A percentile compares a stretch with the other conserved stretches of the same genome.
These are phyloP conservation scores for Yarrowia sp. DNA, from an alignment of 805 yeast species.

Conservation along the genomic window DNA sequence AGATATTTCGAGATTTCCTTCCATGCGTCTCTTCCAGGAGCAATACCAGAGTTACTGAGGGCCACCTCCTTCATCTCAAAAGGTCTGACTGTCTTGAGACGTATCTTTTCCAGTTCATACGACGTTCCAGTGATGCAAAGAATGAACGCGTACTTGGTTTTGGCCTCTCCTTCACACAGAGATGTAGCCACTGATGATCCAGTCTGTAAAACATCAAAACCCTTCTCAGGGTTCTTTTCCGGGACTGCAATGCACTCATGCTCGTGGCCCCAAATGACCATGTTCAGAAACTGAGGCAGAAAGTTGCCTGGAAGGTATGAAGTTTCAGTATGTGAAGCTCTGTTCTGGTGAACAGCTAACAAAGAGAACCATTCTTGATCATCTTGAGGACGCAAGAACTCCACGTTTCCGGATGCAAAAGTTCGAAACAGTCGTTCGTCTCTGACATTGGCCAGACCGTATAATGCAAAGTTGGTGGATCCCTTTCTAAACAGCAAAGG, in stretches of 20 bases:
- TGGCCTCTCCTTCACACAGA: conserved; percentile 81
- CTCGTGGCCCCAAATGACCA: conserved; percentile 97
- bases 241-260: conserved; percentile 89
- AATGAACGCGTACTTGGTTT: conserved; percentile 75
- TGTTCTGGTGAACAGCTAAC: conserved; percentile 92
- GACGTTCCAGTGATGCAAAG: conserved; percentile 66
- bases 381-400: conserved; percentile 75
- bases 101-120: conserved; percentile 64
- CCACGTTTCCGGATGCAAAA: conserved; percentile 79
- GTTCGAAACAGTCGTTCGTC: conserved; percentile 88
- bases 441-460: conserved; percentile 86
- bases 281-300: conserved; percentile 79
- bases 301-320: conserved; percentile 84
- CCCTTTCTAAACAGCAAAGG: conserved; percentile 89
- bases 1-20: conserved; percentile 67
- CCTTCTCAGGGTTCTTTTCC: conserved; percentile 58
- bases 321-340: conserved; percentile 77
- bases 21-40: conserved; percentile 66
- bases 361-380: conserved; percentile 74
- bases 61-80: conserved; percentile 74
- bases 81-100: conserved; percentile 77
- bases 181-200: conserved; percentile 96
- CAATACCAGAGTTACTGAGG: conserved; percentile 61
- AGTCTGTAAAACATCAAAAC: conserved; percentile 84
- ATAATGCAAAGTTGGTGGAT: conserved; percentile 77